These are phyloP conservation scores for Leishmania lainsoni DNA, from an alignment of 208 protist genomes.

Conservation along the genomic window DNA sequence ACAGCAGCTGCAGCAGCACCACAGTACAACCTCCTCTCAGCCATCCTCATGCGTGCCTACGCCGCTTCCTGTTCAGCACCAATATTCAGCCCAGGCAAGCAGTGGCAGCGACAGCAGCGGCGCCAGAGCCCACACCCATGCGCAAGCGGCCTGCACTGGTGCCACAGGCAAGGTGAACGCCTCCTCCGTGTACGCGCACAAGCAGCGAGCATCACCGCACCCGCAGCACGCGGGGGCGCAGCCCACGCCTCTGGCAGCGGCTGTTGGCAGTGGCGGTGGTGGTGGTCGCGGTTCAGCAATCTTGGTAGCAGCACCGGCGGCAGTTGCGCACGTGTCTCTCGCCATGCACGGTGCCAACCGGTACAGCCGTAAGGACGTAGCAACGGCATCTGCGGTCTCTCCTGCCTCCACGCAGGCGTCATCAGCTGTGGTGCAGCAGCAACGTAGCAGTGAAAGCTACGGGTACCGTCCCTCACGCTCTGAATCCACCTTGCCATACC, in stretches of 20 bases:
- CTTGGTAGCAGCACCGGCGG: not conserved
- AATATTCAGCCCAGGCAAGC: not conserved
- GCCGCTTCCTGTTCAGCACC: not conserved
- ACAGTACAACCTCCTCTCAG: not conserved
- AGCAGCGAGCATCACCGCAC: not conserved
- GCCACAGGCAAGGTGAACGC: conserved; percentile 3
- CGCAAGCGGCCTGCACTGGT: not conserved
- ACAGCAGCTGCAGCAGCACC: conserved; percentile 10
- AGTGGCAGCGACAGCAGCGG: conserved; percentile 1
- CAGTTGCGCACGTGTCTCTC: not conserved
- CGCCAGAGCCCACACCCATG: not conserved
- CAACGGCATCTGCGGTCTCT: not conserved
- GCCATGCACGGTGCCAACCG: not conserved
- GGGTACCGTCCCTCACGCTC: not conserved
- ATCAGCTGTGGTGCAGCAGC: not conserved
- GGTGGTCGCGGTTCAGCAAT: not conserved
- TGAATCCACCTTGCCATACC: not conserved
- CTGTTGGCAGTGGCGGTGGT: not conserved
- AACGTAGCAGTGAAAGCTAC: not conserved
- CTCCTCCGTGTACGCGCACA: not conserved
- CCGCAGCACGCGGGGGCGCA: not conserved
- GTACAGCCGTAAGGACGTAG: not conserved
- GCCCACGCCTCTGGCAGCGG: not conserved
- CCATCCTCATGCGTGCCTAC: not conserved
- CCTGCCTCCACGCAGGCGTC: not conserved